Percentiles rank a stretch among this genome's conserved stretches.
phyloP scores from a whole-genome alignment of 2,329 filamentous ascomycete genomes.

The Orbilia ellipsospora region DNA sequence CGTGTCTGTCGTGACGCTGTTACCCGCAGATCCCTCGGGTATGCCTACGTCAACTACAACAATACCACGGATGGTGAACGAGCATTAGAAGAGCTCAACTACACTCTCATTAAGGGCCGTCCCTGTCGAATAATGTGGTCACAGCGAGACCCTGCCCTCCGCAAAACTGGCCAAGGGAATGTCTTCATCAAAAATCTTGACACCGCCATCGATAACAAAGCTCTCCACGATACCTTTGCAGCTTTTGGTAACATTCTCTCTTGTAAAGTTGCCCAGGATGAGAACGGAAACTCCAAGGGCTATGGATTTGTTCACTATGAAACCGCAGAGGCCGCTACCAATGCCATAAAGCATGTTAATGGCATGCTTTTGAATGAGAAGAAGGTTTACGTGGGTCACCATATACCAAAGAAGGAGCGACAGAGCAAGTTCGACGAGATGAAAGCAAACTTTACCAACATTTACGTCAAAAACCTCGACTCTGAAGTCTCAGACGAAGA shows the following conservation, averaged over 20 bases:
- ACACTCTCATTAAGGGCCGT: slow-evolving; percentile 98
- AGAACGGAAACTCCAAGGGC: slow-evolving; percentile 95
- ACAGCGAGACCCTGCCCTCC: slow-evolving; percentile 96
- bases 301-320: slow-evolving; percentile 99
- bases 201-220: slow-evolving; percentile 99
- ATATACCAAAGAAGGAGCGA: slow-evolving; percentile 99
- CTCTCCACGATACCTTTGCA: slow-evolving; percentile 98
- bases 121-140: slow-evolving; percentile 99
- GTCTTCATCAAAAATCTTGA: slow-evolving; percentile 99
- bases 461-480: slow-evolving; percentile 99
- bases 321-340: slow-evolving; percentile 94
- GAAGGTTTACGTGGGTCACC: slow-evolving; percentile 99
- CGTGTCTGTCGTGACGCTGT: slow-evolving; percentile 99
- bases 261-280: slow-evolving; percentile 99
- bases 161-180: slow-evolving; percentile 99
- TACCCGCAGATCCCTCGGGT: slow-evolving; percentile 96
- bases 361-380: slow-evolving; percentile 99
- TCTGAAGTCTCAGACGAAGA: slow-evolving; percentile 87
- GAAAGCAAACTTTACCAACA: slow-evolving; percentile 99
- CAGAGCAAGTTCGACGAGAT: slow-evolving; percentile 99
- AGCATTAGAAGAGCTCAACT: slow-evolving; percentile 98
- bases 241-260: slow-evolving; percentile 99
- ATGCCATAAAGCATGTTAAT: slow-evolving; percentile 99
- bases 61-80: slow-evolving; percentile 95
- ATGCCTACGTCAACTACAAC: slow-evolving; percentile 99